Evolutionary conservation across 2,329 filamentous ascomycete species (phyloP).

Genomic region (Trichoderma koningiopsis): DNA sequence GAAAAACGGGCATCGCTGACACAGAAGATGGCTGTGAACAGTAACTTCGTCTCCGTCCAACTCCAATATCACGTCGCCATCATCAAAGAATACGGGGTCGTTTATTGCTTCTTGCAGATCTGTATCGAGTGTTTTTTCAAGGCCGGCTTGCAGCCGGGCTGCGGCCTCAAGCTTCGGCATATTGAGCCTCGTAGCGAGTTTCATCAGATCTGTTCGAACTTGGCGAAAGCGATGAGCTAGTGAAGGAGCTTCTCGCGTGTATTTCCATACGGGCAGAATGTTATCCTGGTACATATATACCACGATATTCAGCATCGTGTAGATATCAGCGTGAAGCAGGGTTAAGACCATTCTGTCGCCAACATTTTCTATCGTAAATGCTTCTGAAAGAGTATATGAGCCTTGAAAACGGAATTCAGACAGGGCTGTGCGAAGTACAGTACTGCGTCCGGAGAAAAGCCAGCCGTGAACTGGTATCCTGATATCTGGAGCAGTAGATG

Average conservation of each 20-base stretch:
- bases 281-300: constrained; percentile 80
- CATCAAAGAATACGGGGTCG: constrained; percentile 72
- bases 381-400: constrained; percentile 33
- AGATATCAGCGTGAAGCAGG: constrained; percentile 71
- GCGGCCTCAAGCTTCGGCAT: constrained; percentile 74
- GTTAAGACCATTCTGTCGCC: constrained; percentile 59
- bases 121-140: constrained; percentile 62
- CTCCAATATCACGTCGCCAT: constrained; percentile 78
- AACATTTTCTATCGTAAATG: constrained; percentile 40
- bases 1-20: constrained; percentile 89
- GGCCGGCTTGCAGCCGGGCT: constrained; percentile 71
- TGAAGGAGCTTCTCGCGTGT: constrained; percentile 65
- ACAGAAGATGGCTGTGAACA: constrained; percentile 78
- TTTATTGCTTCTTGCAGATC: constrained; percentile 73
- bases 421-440: constrained; percentile 65
- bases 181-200: constrained; percentile 70
- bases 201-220: constrained; percentile 85
- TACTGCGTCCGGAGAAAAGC: constrained; percentile 73
- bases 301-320: constrained; percentile 77
- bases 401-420: constrained; percentile 51
- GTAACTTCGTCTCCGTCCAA: constrained; percentile 71
- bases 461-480: constrained; percentile 82
- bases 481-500: constrained; percentile 66
- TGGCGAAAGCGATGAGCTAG: constrained; percentile 75
- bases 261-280: constrained; percentile 84